Base-by-base conservation (phyloP, 306 rosid species). In the Quercus cerris region DNA sequence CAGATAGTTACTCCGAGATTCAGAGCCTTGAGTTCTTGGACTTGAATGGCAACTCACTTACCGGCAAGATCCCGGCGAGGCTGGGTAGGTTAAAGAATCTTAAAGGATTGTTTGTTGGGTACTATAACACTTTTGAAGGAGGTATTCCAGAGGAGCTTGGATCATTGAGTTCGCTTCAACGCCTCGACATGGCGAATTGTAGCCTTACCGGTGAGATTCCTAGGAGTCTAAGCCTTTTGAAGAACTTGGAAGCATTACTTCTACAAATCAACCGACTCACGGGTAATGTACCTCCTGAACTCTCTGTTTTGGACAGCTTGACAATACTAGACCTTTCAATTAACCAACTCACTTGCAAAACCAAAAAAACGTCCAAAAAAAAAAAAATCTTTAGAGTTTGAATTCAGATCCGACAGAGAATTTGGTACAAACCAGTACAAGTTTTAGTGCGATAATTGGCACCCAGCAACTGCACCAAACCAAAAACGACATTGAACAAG, bases 141-240 rank as follows among this genome's bases (percentile, higher is more conserved):
- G 99, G 94, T 35, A 79, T 94, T 22, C 97, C 97, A 0, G 70
- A 85, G 38, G 99, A 90, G 85, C 49, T 94, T 1, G 99, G 99
- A 25, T 61, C 56, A 0, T 52, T 93, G 67, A 73, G 70, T 64
- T 81, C 87, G 8, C 90, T 94, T 4, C 74, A 69, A 22, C 67
- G 52, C 6, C 79, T 94, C 0, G 99, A 94, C 59, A 74, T 94
- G 80, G 31, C 76, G 0, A 56, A n/a, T 72, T 87, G 94, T 70
- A 89, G 82, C 62, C 91, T 94, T 79, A 78, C 72, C 72, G 97
- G 99, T 1, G 84, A 89, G 67, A 93, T 91, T 76, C 97, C 99
- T 0, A 41, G 69, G 18, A 90, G 77, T 28, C 76, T 94, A 17
- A 51, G 90, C 66, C 38, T 25, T 6, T 75, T 94, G 77, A 85